These are phyloP conservation scores for Drosera capensis DNA, from an alignment of 148 eudicot species.

Conservation along the genomic window DNA sequence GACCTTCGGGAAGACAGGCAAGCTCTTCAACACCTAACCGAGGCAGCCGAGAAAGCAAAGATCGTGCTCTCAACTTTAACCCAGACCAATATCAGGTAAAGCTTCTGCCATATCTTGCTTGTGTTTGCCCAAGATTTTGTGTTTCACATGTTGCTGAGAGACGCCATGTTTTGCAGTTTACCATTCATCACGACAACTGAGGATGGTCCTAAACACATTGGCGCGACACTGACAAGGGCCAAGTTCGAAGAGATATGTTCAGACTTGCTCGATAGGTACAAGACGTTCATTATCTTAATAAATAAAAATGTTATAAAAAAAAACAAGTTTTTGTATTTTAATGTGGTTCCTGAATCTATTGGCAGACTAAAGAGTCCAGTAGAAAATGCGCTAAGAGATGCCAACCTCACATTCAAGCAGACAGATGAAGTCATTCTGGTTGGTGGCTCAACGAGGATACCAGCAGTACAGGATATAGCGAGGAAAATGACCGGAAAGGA, in stretches of 20 bases:
- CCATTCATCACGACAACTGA: constrained; percentile 13
- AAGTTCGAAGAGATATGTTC: constrained; percentile 10
- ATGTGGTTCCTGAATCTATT: background rate
- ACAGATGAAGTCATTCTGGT: constrained; percentile 2
- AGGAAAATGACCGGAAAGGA: background rate
- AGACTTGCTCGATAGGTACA: constrained; percentile 7
- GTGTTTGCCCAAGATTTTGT: background rate
- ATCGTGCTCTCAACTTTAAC: constrained; percentile 27
- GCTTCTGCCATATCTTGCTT: background rate
- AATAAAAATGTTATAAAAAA: too few species aligned
- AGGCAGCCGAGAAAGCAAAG: constrained; percentile 32
- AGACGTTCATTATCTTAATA: too few species aligned
- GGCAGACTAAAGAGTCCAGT: background rate
- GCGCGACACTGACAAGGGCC: constrained; percentile 6
- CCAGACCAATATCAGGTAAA: constrained; percentile 26
- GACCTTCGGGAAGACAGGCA: constrained; percentile 33
- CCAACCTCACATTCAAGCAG: background rate
- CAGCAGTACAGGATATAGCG: background rate
- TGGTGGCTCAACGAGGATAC: background rate
- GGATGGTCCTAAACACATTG: constrained; percentile 4
- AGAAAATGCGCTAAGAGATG: background rate
- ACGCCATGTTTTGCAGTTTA: constrained; percentile 8
- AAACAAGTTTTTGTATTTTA: too few species aligned
- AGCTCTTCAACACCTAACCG: constrained; percentile 30
- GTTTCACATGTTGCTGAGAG: background rate